These are phyloP conservation scores for Euphorbia tirucalli DNA, from an alignment of 345 rosid genomes.

Conservation along the genomic window DNA sequence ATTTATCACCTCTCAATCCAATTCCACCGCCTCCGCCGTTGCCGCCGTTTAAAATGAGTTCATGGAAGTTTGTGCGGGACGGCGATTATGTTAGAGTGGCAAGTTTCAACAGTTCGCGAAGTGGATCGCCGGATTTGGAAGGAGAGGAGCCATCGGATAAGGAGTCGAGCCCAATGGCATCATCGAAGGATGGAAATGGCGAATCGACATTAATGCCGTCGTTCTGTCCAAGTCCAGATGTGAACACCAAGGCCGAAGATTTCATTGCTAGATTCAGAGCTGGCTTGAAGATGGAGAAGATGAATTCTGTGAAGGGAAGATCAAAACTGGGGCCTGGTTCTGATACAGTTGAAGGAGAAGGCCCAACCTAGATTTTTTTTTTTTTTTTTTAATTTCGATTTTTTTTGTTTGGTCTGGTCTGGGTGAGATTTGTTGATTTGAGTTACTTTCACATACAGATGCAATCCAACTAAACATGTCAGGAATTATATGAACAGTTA, in stretches of 20 bases:
- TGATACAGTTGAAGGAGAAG: conserved; percentile 13
- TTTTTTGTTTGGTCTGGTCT: not conserved
- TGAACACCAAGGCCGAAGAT: conserved; percentile 73
- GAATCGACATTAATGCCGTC: conserved; percentile 16
- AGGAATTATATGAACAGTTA: not conserved
- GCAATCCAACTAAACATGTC: not conserved
- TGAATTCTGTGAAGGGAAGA: conserved; percentile 51
- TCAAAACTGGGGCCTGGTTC: conserved; percentile 61
- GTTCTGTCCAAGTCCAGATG: conserved; percentile 88
- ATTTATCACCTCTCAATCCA: conserved; percentile 48
- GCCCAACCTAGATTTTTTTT: not conserved
- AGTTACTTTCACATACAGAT: not conserved
- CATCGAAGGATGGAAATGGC: no score
- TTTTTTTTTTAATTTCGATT: not conserved
- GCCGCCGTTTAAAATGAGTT: conserved; percentile 69
- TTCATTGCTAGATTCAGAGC: conserved; percentile 85
- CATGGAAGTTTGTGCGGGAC: conserved; percentile 54
- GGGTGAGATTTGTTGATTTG: conserved; percentile 16
- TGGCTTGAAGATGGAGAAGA: conserved; percentile 68
- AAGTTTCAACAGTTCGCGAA: conserved; percentile 51
- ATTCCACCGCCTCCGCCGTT: conserved; percentile 82
- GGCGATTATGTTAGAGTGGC: conserved; percentile 72
- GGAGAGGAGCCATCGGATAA: no score
- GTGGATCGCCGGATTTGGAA: conserved; percentile 53
- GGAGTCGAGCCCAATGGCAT: conserved; percentile 29